Conservation (phyloP, 2,329 filamentous ascomycete genomes). For the Daldinia sp. region DNA sequence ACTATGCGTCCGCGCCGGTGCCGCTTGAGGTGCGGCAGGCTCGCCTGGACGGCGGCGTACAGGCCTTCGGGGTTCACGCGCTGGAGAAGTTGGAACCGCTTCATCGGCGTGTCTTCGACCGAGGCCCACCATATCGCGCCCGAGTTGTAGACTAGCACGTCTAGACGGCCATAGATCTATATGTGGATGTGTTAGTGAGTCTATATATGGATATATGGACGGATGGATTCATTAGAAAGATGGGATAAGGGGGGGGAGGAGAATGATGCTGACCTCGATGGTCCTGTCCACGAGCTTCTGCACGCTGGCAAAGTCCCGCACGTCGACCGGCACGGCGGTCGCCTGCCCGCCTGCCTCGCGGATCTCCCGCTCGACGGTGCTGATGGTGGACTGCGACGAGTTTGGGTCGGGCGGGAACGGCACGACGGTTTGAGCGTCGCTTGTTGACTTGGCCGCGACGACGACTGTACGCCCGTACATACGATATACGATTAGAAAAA, state of each 20-base stretch:
- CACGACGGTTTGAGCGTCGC: slow-evolving; percentile 65
- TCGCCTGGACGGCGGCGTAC: slow-evolving; percentile 77
- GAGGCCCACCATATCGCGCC: slow-evolving; percentile 89
- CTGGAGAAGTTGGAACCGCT: slow-evolving; percentile 84
- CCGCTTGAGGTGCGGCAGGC: slow-evolving; percentile 73
- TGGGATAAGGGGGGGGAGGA: not conserved
- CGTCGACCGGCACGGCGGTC: slow-evolving; percentile 76
- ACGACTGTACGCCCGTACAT: slow-evolving; percentile 65
- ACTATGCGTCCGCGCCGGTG: slow-evolving; percentile 74
- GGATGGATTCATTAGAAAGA: not conserved
- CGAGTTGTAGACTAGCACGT: slow-evolving; percentile 84
- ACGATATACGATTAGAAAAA: not conserved
- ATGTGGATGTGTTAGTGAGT: not conserved
- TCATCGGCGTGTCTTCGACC: slow-evolving; percentile 77
- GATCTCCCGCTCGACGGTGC: slow-evolving; percentile 83
- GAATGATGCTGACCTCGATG: slow-evolving; percentile 54
- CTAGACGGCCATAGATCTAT: slow-evolving; percentile 71
- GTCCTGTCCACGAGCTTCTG: slow-evolving; percentile 69
- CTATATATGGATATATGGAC: not conserved
- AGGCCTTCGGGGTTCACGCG: slow-evolving; percentile 79
- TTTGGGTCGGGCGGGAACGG: slow-evolving; percentile 83
- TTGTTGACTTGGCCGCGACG: slow-evolving; percentile 80
- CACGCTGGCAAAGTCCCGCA: slow-evolving; percentile 72
- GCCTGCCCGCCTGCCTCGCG: slow-evolving; percentile 71
- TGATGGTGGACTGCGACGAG: slow-evolving; percentile 80